Evolutionary conservation across 208 protist genomes (phyloP), one percentile per base, ranked within the genome.

Genomic region (Trypanosomatidae sp.): DNA sequence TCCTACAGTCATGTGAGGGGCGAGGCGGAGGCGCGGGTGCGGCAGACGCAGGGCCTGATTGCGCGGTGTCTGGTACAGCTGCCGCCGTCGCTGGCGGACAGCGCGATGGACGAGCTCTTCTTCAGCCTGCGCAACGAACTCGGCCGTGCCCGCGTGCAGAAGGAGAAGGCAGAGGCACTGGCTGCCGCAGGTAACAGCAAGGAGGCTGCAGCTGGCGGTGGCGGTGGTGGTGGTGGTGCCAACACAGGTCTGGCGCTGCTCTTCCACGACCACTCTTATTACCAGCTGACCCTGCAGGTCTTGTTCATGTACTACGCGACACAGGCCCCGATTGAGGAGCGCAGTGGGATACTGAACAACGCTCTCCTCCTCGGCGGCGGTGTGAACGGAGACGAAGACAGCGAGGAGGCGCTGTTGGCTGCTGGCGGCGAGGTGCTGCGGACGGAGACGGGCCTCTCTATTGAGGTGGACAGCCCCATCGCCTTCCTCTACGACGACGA

Each of bases 401-500:
- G 47, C 10, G 52, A 70, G 41, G 74, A 71, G n/a, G n/a, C n/a
- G n/a, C n/a, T n/a, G n/a, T n/a, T n/a, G n/a, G n/a, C n/a, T n/a
- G 66, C 8, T 0, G 64, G 68, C 1, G 73, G 67, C 28, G 79
- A 80, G 46, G 10, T 77, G 59, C 43, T 89, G 46, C 64, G 55
- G 19, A 79, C 68, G 0, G 53, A 70, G 17, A 50, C 78, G 0
- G 46, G 67, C n/a, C 77, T 86, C 49, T 77, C 76, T 3, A 77
- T 94, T 22, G 80, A 93, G 46, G 86, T 83, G 28, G 91, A 95
- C 25, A 86, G 86, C 66, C 88, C 91, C 9, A 80, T 90, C 33
- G 86, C 79, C 17, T 92, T 88, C 68, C 72, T 93, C 13, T 81
- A 89, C 49, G 73, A 83, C 13, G 80, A 84, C 41, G 77, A 82